Base-by-base conservation (phyloP, 495 filamentous ascomycete genomes). In the Pyronema domesticum region DNA sequence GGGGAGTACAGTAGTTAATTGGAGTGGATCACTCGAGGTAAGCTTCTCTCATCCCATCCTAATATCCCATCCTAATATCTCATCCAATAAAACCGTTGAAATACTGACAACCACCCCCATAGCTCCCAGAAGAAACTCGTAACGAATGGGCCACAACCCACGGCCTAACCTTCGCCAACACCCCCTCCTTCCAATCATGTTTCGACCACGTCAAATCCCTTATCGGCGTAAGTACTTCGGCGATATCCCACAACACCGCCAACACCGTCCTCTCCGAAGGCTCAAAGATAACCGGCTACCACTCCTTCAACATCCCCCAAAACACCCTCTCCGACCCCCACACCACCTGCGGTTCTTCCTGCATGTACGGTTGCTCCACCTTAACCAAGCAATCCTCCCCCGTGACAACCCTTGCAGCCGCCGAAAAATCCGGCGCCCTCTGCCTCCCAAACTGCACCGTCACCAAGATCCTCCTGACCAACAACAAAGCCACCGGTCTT, bases 331-430 rank as follows among this genome's bases (percentile, higher is more conserved):
- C 11, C 39, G 15, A 42, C 1, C 11, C 1, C 11, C 39, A 42
- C 15, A 7, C 2, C 1, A 17, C 6, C 39, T 42, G 39, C 15
- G 39, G 39, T 42, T 1, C 39, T 3, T 42, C 15, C 39, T 42
- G 39, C 6, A 17, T 13, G 15, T 42, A 42, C 15, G 39, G 39
- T 42, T 42, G 39, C 39, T 2, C 2, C 39, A 42, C 73, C 0
- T 74, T 72, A 14, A 77, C 79, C 57, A 94, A 94, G 61, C 40
- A 57, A 9, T 50, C 84, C 0, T 85, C 89, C 0, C 78, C 76
- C 0, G 79, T 83, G 35, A 76, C 78, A 2, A 94, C 80, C 72
- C 71, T 95, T 18, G 81, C 81, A 0, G 85, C 88, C 65, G 88
- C 89, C 3, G 79, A 75, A 1, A 73, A 72, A 51, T 77, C 80